A percentile compares a stretch with the other conserved stretches of the same genome.
Conservation (phyloP, 2,329 filamentous ascomycete species). For the Arthrobotrys sinensis region DNA sequence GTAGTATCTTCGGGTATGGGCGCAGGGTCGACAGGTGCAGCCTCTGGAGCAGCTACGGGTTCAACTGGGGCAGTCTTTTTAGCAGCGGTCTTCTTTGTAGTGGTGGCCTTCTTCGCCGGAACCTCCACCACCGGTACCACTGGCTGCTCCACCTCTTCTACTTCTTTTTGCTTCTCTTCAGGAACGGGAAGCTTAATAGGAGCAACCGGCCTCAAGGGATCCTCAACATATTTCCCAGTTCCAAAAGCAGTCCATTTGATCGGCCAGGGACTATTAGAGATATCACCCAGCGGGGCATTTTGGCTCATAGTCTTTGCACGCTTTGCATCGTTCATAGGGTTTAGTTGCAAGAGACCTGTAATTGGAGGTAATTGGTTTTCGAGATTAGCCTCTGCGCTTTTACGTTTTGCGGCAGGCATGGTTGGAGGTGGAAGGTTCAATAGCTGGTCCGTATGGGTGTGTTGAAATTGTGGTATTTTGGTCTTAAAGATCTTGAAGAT, state of each 20-base stretch:
- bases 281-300: conserved; percentile 41
- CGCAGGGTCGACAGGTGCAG: not conserved
- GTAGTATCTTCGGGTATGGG: not conserved
- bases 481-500: not conserved
- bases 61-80: conserved; percentile 25
- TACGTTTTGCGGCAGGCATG: conserved; percentile 41
- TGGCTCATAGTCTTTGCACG: conserved; percentile 21
- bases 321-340: conserved; percentile 15
- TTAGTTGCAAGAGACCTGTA: conserved; percentile 5
- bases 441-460: not conserved
- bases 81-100: not conserved
- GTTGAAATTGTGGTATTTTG: conserved; percentile 46
- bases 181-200: conserved; percentile 8
- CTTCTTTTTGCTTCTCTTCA: not conserved
- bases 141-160: not conserved
- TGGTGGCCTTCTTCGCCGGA: conserved; percentile 8
- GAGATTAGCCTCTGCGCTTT: conserved; percentile 23
- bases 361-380: conserved; percentile 27
- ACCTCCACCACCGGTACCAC: not conserved
- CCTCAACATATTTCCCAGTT: conserved; percentile 34
- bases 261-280: conserved; percentile 49
- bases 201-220: conserved; percentile 24
- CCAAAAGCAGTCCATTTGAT: conserved; percentile 53
- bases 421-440: not conserved
- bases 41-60: not conserved